Percentiles rank a stretch among this genome's conserved stretches.
Evolutionary conservation across 2,329 filamentous ascomycete species (phyloP).

Genomic region (Sarocladiaceae sp.): DNA sequence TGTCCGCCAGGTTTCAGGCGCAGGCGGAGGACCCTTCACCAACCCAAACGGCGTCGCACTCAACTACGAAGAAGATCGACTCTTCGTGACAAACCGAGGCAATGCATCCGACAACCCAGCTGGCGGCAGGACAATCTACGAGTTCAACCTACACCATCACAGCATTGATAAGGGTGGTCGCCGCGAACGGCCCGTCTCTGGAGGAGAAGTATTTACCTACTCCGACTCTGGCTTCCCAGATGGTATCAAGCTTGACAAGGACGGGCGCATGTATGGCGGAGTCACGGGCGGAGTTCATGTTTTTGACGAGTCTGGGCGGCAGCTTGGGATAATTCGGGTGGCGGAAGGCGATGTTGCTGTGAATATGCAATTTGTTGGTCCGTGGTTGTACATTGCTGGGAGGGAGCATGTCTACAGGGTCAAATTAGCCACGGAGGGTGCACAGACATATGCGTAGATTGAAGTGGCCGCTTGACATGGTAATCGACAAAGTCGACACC

Average conservation of each 20-base stretch:
- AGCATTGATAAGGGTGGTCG: background rate
- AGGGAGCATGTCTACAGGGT: constrained; percentile 13
- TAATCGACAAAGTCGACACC: too few species aligned
- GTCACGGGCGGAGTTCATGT: constrained; percentile 12
- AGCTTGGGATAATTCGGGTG: constrained; percentile 14
- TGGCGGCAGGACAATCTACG: constrained; percentile 15
- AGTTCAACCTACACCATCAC: constrained; percentile 1
- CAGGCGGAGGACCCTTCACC: constrained; percentile 15
- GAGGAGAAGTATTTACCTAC: constrained; percentile 14
- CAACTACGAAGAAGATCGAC: constrained; percentile 13
- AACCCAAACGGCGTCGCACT: constrained; percentile 16
- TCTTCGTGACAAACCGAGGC: constrained; percentile 16
- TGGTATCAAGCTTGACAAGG: constrained; percentile 13
- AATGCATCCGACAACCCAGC: constrained; percentile 15
- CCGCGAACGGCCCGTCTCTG: background rate
- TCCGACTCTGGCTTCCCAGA: constrained; percentile 16
- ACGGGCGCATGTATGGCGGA: constrained; percentile 13
- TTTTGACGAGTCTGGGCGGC: constrained; percentile 10
- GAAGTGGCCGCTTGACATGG: too few species aligned
- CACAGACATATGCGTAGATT: constrained; percentile 5
- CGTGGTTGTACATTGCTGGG: constrained; percentile 14
- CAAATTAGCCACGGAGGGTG: constrained; percentile 10
- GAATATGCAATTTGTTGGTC: constrained; percentile 15
- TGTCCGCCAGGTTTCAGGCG: constrained; percentile 14
- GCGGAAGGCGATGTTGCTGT: constrained; percentile 13